Evolutionary conservation across 31 red algal genomes (phyloP), one percentile per base, ranked within the genome.

Genomic region (Asparagopsis taxiformis): DNA sequence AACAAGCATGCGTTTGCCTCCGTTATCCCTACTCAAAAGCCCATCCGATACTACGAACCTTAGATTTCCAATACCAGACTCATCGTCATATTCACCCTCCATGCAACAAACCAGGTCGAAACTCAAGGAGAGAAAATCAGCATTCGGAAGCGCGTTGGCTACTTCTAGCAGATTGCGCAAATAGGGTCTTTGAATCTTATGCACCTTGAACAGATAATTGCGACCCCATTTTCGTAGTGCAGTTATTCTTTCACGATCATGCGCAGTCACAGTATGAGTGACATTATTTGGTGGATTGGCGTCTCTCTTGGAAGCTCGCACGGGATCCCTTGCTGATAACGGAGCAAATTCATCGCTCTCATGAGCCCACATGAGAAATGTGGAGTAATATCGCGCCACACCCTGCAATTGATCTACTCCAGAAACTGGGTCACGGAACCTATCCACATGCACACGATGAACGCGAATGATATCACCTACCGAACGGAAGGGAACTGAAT

Each of bases 391-490:
- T 20, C 15, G n/a, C 0, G 29, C 31, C 23, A 10, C 23, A 0
- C n/a, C 32, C 9, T 63, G 59, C 20, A 63, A 63, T 3, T 63
- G 6, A 20, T 6, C 32, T 10, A 17, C 32, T 9, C 31, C 31
- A 20, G 23, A 23, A 19, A 5, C 21, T 19, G 26, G 52, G 4
- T 24, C 4, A 5, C 5, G 13, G 13, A n/a, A n/a, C n/a, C n/a
- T n/a, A n/a, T 55, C 52, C 23, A 63, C 59, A 20, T 63, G 23
- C n/a, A 63, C 24, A 30, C 59, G 23, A 10, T 63, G 24, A 31
- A 36, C 31, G 59, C 59, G 31, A 63, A 63, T 63, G 59, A 63
- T 36, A 16, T 63, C 59, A 20, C 59, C 59, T 6, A 63, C 31
- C 31, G 59, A 20, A 5, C 59, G 59, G 59, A 34, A 63, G 23